These are phyloP conservation scores for Angomonas deanei DNA, from an alignment of 208 protist species.

Conservation along the genomic window DNA sequence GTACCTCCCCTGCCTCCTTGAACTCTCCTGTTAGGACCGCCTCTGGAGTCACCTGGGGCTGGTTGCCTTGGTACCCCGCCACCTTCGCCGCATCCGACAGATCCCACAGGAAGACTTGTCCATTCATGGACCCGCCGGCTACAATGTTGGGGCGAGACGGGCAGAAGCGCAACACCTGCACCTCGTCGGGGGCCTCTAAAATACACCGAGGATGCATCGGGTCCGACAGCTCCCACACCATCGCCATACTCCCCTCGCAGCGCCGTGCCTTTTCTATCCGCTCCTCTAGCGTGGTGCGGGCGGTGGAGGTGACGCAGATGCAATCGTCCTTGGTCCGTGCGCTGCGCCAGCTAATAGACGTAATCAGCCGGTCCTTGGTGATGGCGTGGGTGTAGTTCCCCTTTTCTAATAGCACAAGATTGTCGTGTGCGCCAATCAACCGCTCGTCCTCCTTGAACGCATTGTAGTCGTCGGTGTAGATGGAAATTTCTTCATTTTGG, in stretches of 20 bases:
- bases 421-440: constrained; percentile 73
- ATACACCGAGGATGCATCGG: constrained; percentile 88
- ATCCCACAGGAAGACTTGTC: constrained; percentile 90
- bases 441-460: constrained; percentile 86
- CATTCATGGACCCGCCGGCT: constrained; percentile 83
- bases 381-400: constrained; percentile 80
- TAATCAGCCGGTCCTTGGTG: constrained; percentile 74
- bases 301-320: constrained; percentile 79
- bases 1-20: constrained; percentile 61
- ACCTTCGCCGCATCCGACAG: constrained; percentile 44
- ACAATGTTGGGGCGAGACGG: constrained; percentile 74
- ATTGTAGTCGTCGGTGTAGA: constrained; percentile 85
- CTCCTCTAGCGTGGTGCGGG: constrained; percentile 48
- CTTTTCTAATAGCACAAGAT: constrained; percentile 76
- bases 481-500: constrained; percentile 79
- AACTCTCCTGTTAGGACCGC: constrained; percentile 11
- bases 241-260: constrained; percentile 65
- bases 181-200: constrained; percentile 82
- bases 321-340: constrained; percentile 48
- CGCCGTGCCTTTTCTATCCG: constrained; percentile 64
- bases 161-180: constrained; percentile 86
- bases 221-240: constrained; percentile 89
- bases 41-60: neutral
- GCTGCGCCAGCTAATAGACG: constrained; percentile 79
- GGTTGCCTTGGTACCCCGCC: neutral